Percentiles rank a stretch among this genome's conserved stretches.
phyloP scores from a whole-genome alignment of 1,139 yeast species.

The Ashbya aceris region DNA sequence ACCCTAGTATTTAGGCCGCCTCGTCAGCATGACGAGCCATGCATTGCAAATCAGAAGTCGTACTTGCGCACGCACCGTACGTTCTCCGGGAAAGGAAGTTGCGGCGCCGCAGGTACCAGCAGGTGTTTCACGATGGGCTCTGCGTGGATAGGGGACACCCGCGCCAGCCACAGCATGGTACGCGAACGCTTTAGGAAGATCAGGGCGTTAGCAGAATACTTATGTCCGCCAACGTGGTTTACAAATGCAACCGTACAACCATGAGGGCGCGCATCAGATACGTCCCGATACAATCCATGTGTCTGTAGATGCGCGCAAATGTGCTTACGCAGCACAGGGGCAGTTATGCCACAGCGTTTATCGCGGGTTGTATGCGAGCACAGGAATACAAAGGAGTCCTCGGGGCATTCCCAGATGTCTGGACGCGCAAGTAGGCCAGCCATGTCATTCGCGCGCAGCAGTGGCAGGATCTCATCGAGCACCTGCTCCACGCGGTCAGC shows the following conservation, averaged over 20 bases:
- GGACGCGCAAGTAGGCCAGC: slow-evolving; percentile 13
- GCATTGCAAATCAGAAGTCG: slow-evolving; percentile 16
- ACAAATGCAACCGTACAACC: slow-evolving; percentile 65
- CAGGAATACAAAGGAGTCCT: slow-evolving; percentile 54
- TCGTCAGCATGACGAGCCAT: too few relatives aligned
- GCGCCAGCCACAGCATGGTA: slow-evolving; percentile 79
- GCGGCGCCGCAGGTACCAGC: slow-evolving; percentile 23
- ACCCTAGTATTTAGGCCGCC: background rate
- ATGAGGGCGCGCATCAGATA: slow-evolving; percentile 58
- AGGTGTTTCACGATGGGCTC: slow-evolving; percentile 59
- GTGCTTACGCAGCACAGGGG: slow-evolving; percentile 81
- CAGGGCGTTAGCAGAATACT: slow-evolving; percentile 80
- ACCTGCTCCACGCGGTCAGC: slow-evolving; percentile 38
- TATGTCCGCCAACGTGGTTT: slow-evolving; percentile 94
- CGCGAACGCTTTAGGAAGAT: slow-evolving; percentile 59
- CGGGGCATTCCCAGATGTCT: slow-evolving; percentile 33
- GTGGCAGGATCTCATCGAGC: slow-evolving; percentile 39
- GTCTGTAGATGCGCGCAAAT: slow-evolving; percentile 68
- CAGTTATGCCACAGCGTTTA: slow-evolving; percentile 87
- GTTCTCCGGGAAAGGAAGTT: slow-evolving; percentile 27
- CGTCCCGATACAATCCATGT: slow-evolving; percentile 61
- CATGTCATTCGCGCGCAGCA: slow-evolving; percentile 28
- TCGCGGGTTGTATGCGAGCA: slow-evolving; percentile 91
- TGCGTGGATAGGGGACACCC: slow-evolving; percentile 71
- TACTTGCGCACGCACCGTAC: slow-evolving; percentile 29